These are phyloP conservation scores for Apiotrichum laibachii DNA, from an alignment of 1,284 basidiomycete genomes.

Conservation along the genomic window DNA sequence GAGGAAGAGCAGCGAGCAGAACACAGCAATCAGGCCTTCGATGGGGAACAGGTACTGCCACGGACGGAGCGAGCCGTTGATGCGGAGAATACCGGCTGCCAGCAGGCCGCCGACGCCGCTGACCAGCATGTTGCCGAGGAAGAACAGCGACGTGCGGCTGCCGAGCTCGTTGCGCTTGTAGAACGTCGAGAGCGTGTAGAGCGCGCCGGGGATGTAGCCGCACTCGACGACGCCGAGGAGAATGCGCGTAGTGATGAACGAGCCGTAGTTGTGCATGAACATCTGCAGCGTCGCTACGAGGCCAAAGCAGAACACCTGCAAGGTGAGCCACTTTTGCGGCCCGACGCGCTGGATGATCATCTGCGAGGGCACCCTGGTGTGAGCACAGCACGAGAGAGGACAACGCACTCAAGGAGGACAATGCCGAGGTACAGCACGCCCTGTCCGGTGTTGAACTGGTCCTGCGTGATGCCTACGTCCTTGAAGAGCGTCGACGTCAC, in stretches of 20 bases:
- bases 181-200: slow-evolving; percentile 21
- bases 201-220: slow-evolving; percentile 25
- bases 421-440: slow-evolving; percentile 42
- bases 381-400: too few species aligned
- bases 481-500: slow-evolving; percentile 11
- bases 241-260: slow-evolving; percentile 30
- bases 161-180: slow-evolving; percentile 30
- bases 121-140: slow-evolving; percentile 22
- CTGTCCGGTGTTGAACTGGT: slow-evolving; percentile 44
- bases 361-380: slow-evolving; percentile 33
- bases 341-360: slow-evolving; percentile 32
- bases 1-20: slow-evolving; percentile 22
- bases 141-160: slow-evolving; percentile 27
- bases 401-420: slow-evolving; percentile 35
- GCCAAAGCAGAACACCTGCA: slow-evolving; percentile 31
- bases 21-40: slow-evolving; percentile 31
- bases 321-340: slow-evolving; percentile 32
- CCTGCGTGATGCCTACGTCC: slow-evolving; percentile 36
- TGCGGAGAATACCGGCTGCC: slow-evolving; percentile 16
- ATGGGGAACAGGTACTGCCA: slow-evolving; percentile 15
- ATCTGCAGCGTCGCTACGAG: slow-evolving; percentile 33
- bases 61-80: slow-evolving; percentile 9
- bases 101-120: slow-evolving; percentile 22
- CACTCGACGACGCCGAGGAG: slow-evolving; percentile 27
- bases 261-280: slow-evolving; percentile 26